Evolutionary conservation across 2,329 filamentous ascomycete species (phyloP).

Genomic region (Nectriaceae sp.): DNA sequence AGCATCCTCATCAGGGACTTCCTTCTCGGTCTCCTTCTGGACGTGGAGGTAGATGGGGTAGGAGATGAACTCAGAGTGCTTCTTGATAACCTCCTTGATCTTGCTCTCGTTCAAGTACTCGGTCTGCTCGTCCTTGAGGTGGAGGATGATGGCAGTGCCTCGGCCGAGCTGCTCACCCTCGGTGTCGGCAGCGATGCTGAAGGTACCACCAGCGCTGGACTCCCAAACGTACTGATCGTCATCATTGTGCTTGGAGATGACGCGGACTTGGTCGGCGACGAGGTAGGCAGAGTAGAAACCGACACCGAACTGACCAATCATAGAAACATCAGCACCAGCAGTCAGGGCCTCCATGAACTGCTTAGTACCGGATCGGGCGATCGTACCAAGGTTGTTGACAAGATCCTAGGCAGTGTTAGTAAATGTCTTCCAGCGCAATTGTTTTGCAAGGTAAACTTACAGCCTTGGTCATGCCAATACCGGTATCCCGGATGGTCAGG

Average conservation of each 20-base stretch:
- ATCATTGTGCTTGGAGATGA: conserved; percentile 99
- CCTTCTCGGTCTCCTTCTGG: conserved; percentile 97
- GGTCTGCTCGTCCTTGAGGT: conserved; percentile 98
- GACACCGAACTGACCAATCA: conserved; percentile 99
- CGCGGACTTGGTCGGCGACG: conserved; percentile 92
- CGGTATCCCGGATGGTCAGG: conserved; percentile 93
- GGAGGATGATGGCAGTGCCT: conserved; percentile 96
- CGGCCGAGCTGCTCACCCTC: conserved; percentile 90
- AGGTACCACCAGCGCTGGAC: conserved; percentile 95
- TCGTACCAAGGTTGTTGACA: conserved; percentile 99
- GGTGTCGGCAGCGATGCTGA: conserved; percentile 88
- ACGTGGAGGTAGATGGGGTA: conserved; percentile 99
- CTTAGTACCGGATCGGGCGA: conserved; percentile 98
- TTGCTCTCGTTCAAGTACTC: conserved; percentile 99
- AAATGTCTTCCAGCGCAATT: background rate
- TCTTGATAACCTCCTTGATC: conserved; percentile 99
- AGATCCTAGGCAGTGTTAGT: conserved; percentile 65
- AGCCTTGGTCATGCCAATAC: conserved; percentile 99
- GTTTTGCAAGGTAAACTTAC: conserved; percentile 70
- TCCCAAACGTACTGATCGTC: conserved; percentile 99
- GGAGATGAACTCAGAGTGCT: conserved; percentile 99
- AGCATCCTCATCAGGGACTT: conserved; percentile 95
- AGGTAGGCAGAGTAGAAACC: conserved; percentile 99
- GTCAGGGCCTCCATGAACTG: conserved; percentile 99
- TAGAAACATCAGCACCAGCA: conserved; percentile 98